Conservation (phyloP, 1,139 yeast genomes). For the Tardiomyces blankii region DNA sequence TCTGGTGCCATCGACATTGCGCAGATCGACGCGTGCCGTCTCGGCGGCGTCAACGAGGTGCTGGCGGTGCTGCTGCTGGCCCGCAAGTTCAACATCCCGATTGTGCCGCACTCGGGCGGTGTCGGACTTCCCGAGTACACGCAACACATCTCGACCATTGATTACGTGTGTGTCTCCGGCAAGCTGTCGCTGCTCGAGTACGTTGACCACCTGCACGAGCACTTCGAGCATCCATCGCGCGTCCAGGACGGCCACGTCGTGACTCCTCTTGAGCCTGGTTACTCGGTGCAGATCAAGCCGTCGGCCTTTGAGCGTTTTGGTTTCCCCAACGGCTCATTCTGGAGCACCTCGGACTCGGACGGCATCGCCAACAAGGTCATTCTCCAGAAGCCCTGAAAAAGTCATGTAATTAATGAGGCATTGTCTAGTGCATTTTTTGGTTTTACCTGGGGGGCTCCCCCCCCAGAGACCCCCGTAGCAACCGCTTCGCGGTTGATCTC, state of each 20-base stretch:
- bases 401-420: too few relatives aligned
- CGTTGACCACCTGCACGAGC: conserved; percentile 18
- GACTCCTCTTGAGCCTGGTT: conserved; percentile 26
- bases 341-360: conserved; percentile 18
- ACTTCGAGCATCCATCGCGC: conserved; percentile 20
- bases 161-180: conserved; percentile 24
- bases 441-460: neutral
- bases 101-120: conserved; percentile 28
- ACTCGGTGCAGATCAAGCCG: conserved; percentile 21
- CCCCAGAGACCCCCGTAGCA: too few relatives aligned
- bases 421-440: too few relatives aligned
- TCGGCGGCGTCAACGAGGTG: conserved; percentile 28
- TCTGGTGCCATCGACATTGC: conserved; percentile 26
- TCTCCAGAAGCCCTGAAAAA: conserved; percentile 1
- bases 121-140: conserved; percentile 28
- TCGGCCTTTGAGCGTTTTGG: conserved; percentile 21
- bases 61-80: conserved; percentile 28
- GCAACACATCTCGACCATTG: conserved; percentile 24
- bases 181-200: conserved; percentile 17
- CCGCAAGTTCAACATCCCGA: conserved; percentile 22
- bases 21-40: conserved; percentile 27
- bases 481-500: too few relatives aligned
- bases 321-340: conserved; percentile 25
- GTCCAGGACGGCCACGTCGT: conserved; percentile 22
- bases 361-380: conserved; percentile 12